Evolutionary conservation across 1,139 yeast genomes (phyloP).

Genomic region (Fermentozyma sake): DNA sequence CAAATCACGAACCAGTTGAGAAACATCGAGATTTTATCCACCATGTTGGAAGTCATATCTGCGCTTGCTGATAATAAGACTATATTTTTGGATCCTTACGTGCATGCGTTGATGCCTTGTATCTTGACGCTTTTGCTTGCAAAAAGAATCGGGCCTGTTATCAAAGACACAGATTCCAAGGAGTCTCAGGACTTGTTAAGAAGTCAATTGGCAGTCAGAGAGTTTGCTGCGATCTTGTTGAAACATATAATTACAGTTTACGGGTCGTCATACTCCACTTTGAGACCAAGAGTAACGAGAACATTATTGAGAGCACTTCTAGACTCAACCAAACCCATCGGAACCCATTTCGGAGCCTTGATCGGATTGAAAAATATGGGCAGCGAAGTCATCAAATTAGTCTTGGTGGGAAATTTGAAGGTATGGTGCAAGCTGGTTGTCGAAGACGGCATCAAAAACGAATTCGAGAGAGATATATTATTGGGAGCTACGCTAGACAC

Average conservation of each 20-base stretch:
- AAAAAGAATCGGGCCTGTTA: slow-evolving; percentile 71
- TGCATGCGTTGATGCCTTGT: slow-evolving; percentile 95
- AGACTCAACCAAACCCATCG: slow-evolving; percentile 71
- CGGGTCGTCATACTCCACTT: slow-evolving; percentile 83
- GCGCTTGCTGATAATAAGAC: slow-evolving; percentile 83
- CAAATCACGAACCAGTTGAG: slow-evolving; percentile 87
- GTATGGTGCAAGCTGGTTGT: slow-evolving; percentile 68
- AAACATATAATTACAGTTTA: slow-evolving; percentile 73
- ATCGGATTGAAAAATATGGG: slow-evolving; percentile 83
- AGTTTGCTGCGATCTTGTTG: slow-evolving; percentile 80
- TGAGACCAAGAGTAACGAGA: slow-evolving; percentile 91
- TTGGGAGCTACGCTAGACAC: slow-evolving; percentile 52
- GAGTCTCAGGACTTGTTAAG: slow-evolving; percentile 29
- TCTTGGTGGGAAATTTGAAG: slow-evolving; percentile 77
- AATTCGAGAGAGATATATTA: slow-evolving; percentile 43
- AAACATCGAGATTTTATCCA: slow-evolving; percentile 66
- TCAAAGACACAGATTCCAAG: slow-evolving; percentile 24
- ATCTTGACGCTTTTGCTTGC: slow-evolving; percentile 85
- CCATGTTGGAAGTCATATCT: slow-evolving; percentile 86
- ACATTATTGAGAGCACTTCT: slow-evolving; percentile 87
- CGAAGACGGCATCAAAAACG: slow-evolving; percentile 32
- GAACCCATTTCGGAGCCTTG: slow-evolving; percentile 91
- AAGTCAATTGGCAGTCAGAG: slow-evolving; percentile 65
- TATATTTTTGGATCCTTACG: slow-evolving; percentile 90
- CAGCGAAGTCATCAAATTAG: slow-evolving; percentile 79